A percentile compares a stretch with the other conserved stretches of the same genome.
phyloP scores from a whole-genome alignment of 371 early-diverging fungal species.

The Mortierella sp. region DNA sequence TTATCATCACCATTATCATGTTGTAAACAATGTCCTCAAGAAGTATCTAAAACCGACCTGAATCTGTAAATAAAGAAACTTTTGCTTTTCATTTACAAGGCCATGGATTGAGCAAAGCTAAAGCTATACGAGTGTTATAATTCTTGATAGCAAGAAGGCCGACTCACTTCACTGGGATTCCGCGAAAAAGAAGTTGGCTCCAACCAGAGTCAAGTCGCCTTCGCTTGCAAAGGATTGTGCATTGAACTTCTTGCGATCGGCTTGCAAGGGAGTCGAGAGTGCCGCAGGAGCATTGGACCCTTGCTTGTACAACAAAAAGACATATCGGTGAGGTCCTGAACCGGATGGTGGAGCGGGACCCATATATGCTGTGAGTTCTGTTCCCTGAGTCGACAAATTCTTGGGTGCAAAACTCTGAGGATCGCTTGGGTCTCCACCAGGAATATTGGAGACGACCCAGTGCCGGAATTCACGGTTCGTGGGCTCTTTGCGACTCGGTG shows the following conservation, averaged over 20 bases:
- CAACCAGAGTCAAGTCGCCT: conserved; percentile 61
- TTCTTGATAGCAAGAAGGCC: too few species aligned
- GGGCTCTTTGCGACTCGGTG: conserved; percentile 66
- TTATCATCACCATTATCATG: too few species aligned
- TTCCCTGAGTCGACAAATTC: conserved; percentile 30
- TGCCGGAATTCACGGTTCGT: conserved; percentile 69
- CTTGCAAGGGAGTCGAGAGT: conserved; percentile 34
- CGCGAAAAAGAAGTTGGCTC: conserved; percentile 66
- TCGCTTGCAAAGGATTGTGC: conserved; percentile 58
- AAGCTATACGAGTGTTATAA: too few species aligned
- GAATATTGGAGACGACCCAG: conserved; percentile 70
- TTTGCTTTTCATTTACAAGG: too few species aligned
- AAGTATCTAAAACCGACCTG: too few species aligned
- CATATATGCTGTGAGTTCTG: conserved; percentile 59
- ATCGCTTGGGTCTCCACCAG: conserved; percentile 37
- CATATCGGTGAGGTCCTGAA: conserved; percentile 70
- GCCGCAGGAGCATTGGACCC: conserved; percentile 12
- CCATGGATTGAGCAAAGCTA: too few species aligned
- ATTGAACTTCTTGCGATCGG: conserved; percentile 57
- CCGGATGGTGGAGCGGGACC: conserved; percentile 69
- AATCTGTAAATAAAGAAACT: too few species aligned
- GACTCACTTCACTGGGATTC: too few species aligned
- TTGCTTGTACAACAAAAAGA: conserved; percentile 72
- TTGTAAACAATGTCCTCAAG: too few species aligned
- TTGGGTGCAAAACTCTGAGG: conserved; percentile 31